Base-by-base conservation (phyloP, 202 grass and related monocot species). In the Zizania palustris region DNA sequence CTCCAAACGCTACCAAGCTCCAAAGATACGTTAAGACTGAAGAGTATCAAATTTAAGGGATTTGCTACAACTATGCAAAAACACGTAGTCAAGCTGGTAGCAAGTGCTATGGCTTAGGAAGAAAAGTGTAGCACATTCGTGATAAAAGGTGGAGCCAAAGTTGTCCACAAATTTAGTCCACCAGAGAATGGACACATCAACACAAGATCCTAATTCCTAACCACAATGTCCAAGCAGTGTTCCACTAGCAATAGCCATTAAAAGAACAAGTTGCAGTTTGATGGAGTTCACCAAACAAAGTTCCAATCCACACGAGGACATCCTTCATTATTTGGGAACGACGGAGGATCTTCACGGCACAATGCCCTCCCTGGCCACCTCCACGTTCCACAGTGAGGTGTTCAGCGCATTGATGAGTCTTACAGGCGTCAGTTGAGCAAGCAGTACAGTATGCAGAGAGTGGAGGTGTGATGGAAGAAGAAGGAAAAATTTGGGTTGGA, bases 391-490 rank as follows among this genome's bases (percentile, higher is more conserved):
- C 18, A 56, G 18, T 51, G 36, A 46, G 67, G 55, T 55, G 33
- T 46, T 58, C n/a, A 80, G 38, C 34, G 8, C 45, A 85, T 69
- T 74, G 40, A 56, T 14, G 18, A 28, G 57, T 44, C 42, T 85
- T 61, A 38, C 62, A 68, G 20, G 43, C 19, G 67, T 61, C 62
- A 43, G 53, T 78, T 38, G 45, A 78, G 48, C 65, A 63, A 70
- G n/a, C 45, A 77, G 36, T 62, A 55, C 20, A 66, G 5, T 49
- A 33, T 58, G 68, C n/a, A 79, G 49, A 84, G 67, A 7, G 51
- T 20, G 22, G 18, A 9, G 58, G 46, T 49, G 19, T 37, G 16
- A 67, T 43, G 38, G 43, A 66, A 19, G n/a, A 58, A 73, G 18
- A 37, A 5, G 46, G 11, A 59, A 46, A 36, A 37, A 3, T 2